These are phyloP conservation scores for Phyllosticta citriasiana DNA, from an alignment of 2,329 filamentous ascomycete genomes.

Conservation along the genomic window DNA sequence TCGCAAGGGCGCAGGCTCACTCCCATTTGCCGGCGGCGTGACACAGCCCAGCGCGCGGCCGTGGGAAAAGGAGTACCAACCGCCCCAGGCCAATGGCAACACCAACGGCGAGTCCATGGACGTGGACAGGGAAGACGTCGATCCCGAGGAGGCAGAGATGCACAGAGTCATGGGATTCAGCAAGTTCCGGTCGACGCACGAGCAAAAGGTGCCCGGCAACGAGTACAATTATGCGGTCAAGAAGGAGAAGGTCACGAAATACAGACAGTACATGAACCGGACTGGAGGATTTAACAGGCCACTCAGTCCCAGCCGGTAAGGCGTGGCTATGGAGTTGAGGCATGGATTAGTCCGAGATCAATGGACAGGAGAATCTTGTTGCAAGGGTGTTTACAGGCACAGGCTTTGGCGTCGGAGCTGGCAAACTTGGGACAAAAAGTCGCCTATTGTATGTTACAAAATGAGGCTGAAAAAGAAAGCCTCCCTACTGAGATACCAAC, in stretches of 20 bases:
- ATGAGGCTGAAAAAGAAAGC: background rate
- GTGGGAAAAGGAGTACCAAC: slow-evolving; percentile 1
- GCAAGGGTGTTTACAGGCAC: background rate
- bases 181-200: slow-evolving; percentile 76
- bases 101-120: slow-evolving; percentile 30
- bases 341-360: background rate
- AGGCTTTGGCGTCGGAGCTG: slow-evolving; percentile 5
- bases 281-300: slow-evolving; percentile 74
- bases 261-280: slow-evolving; percentile 94
- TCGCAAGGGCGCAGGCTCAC: background rate
- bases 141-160: slow-evolving; percentile 65
- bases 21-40: background rate
- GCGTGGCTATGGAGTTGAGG: background rate
- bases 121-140: slow-evolving; percentile 42
- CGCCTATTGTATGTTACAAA: background rate
- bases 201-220: slow-evolving; percentile 81
- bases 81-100: background rate
- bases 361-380: background rate
- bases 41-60: slow-evolving; percentile 5
- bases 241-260: slow-evolving; percentile 91
- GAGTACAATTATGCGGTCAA: slow-evolving; percentile 64
- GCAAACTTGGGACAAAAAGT: background rate
- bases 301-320: slow-evolving; percentile 38
- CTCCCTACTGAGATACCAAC: background rate
- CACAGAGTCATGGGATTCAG: slow-evolving; percentile 83